These are phyloP conservation scores for Phytophthora megakarya DNA, from an alignment of 352 stramenopile genomes.

Conservation along the genomic window DNA sequence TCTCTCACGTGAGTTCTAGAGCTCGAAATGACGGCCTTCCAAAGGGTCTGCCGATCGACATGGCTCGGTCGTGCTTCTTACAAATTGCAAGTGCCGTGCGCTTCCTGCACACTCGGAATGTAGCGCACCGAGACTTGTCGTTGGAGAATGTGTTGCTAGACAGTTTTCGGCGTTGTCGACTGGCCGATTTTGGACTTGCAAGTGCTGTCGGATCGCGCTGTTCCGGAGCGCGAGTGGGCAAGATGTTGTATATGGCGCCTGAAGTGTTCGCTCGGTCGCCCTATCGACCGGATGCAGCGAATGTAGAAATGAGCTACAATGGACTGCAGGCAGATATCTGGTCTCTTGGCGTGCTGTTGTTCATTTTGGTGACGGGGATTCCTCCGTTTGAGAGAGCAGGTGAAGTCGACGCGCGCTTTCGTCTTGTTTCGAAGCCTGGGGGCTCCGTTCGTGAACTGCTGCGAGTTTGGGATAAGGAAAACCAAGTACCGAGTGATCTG, in stretches of 20 bases:
- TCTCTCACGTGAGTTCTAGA: conserved; percentile 36
- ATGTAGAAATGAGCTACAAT: conserved; percentile 39
- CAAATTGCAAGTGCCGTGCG: conserved; percentile 55
- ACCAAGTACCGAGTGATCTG: conserved; percentile 36
- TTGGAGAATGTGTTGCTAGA: conserved; percentile 74
- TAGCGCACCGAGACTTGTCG: conserved; percentile 70
- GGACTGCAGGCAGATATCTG: conserved; percentile 62
- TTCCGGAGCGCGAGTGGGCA: conserved; percentile 49
- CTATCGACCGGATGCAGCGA: conserved; percentile 7
- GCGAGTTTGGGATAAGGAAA: conserved; percentile 44
- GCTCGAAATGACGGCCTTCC: not conserved
- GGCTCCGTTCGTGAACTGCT: conserved; percentile 46
- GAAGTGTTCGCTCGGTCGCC: conserved; percentile 45
- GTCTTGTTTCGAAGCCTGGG: conserved; percentile 38
- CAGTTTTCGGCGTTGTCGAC: conserved; percentile 41
- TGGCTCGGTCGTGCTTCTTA: conserved; percentile 41
- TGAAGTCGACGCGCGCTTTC: conserved; percentile 60
- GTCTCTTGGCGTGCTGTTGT: conserved; percentile 70
- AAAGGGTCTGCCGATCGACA: conserved; percentile 30
- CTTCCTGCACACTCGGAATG: conserved; percentile 56
- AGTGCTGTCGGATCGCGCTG: conserved; percentile 42
- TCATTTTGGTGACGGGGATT: conserved; percentile 60
- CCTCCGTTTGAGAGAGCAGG: conserved; percentile 52
- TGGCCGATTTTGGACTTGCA: conserved; percentile 64
- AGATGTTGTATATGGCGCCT: conserved; percentile 71